Conservation (phyloP, 1,139 yeast species). For the Spathaspora sp. region DNA sequence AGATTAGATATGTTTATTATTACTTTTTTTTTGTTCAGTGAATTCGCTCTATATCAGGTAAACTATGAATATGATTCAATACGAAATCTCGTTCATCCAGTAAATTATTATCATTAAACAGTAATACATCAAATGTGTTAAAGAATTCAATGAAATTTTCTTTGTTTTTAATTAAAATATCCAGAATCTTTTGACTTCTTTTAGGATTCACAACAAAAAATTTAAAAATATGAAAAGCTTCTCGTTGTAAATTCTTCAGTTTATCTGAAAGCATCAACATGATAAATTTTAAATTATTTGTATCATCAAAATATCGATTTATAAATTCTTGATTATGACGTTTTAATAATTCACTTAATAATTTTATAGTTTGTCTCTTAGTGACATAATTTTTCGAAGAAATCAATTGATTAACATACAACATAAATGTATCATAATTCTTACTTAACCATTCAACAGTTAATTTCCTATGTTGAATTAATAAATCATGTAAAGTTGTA, state of each 20-base stretch:
- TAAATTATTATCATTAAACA: conserved; percentile 65
- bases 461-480: conserved; percentile 66
- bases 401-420: conserved; percentile 64
- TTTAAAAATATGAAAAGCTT: conserved; percentile 91
- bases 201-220: conserved; percentile 93
- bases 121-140: conserved; percentile 61
- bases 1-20: background rate
- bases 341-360: conserved; percentile 69
- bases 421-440: conserved; percentile 57
- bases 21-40: conserved; percentile 2
- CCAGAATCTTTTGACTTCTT: conserved; percentile 75
- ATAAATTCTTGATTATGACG: conserved; percentile 72
- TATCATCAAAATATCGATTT: conserved; percentile 74
- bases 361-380: conserved; percentile 83
- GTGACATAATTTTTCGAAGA: conserved; percentile 84
- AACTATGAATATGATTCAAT: conserved; percentile 65
- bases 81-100: conserved; percentile 82
- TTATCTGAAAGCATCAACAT: conserved; percentile 88
- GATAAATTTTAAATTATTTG: conserved; percentile 77
- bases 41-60: conserved; percentile 48
- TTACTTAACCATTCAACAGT: conserved; percentile 67
- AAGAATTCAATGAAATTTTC: conserved; percentile 72
- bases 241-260: conserved; percentile 84
- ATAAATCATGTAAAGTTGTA: conserved; percentile 67
- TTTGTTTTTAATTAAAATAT: conserved; percentile 80